Evolutionary conservation across 2,329 filamentous ascomycete genomes (phyloP).

Genomic region (Colletotrichum acutatum): DNA sequence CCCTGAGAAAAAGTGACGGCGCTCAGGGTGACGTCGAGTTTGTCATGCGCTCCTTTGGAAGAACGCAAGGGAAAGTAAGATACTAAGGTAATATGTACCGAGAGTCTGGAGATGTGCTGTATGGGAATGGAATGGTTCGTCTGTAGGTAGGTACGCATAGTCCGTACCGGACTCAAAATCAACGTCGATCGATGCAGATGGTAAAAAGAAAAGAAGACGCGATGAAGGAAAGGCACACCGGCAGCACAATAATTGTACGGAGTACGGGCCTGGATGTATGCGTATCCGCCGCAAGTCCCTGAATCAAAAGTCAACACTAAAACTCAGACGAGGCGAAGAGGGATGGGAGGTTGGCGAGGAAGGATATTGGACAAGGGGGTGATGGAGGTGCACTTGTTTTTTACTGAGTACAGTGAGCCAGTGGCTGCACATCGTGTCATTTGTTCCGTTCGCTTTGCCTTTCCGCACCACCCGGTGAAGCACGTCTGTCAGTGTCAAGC

Average conservation of each 20-base stretch:
- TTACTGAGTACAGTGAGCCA: neutral
- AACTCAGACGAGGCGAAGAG: neutral
- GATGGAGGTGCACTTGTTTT: neutral
- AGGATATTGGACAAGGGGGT: neutral
- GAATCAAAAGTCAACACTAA: neutral
- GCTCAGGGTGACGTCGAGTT: conserved; percentile 18
- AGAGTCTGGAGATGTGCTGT: neutral
- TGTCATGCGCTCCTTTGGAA: conserved; percentile 15
- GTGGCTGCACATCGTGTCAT: neutral
- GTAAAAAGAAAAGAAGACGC: neutral
- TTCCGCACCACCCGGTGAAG: neutral
- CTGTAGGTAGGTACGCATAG: no score
- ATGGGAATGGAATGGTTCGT: no score
- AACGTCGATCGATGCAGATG: neutral
- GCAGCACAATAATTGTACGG: neutral
- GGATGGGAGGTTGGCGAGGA: neutral
- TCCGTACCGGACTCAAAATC: no score
- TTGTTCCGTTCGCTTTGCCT: neutral
- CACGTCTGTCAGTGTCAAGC: neutral
- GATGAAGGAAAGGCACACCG: neutral
- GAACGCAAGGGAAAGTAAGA: conserved; percentile 17
- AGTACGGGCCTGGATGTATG: neutral
- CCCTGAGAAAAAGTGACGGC: neutral
- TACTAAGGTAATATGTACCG: no score
- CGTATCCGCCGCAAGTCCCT: neutral